These are phyloP conservation scores for Xylaria sp. DNA, from an alignment of 2,329 filamentous ascomycete species.

Conservation along the genomic window DNA sequence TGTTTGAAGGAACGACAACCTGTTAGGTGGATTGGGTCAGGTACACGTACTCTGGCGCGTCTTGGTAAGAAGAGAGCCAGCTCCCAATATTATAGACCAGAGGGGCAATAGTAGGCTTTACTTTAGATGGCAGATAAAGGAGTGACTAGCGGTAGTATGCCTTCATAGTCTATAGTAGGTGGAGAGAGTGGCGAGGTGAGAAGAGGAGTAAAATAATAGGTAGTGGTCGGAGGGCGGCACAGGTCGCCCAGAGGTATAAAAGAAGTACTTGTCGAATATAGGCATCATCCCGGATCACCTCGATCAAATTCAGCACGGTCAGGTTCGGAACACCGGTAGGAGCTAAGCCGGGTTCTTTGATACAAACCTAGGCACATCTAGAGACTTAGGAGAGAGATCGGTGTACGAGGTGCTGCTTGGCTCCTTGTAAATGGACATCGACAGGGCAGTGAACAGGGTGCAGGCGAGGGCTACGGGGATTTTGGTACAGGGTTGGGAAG, in stretches of 20 bases:
- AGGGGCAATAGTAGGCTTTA: constrained; percentile 55
- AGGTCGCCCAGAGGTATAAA: constrained; percentile 62
- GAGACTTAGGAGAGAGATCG: constrained; percentile 46
- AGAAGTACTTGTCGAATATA: constrained; percentile 58
- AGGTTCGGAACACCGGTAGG: constrained; percentile 63
- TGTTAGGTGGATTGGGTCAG: constrained; percentile 53
- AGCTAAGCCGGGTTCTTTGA: constrained; percentile 62
- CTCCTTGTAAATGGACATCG: constrained; percentile 51
- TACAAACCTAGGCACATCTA: constrained; percentile 54
- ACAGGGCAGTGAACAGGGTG: constrained; percentile 46
- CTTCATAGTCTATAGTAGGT: constrained; percentile 50
- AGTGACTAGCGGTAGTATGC: constrained; percentile 59
- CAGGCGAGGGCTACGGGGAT: constrained; percentile 51
- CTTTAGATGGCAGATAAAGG: constrained; percentile 56
- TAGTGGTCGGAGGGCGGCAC: constrained; percentile 59
- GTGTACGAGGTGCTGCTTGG: constrained; percentile 54
- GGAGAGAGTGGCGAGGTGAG: constrained; percentile 58
- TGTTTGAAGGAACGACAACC: constrained; percentile 56
- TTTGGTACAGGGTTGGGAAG: constrained; percentile 50
- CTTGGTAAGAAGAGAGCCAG: constrained; percentile 64
- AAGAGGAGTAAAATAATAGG: constrained; percentile 54
- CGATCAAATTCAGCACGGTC: constrained; percentile 55
- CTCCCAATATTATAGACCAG: constrained; percentile 61
- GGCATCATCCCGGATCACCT: constrained; percentile 53
- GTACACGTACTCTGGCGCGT: constrained; percentile 52